phyloP scores from a whole-genome alignment of 1,284 basidiomycete species.

The Trichosporon sp. region DNA sequence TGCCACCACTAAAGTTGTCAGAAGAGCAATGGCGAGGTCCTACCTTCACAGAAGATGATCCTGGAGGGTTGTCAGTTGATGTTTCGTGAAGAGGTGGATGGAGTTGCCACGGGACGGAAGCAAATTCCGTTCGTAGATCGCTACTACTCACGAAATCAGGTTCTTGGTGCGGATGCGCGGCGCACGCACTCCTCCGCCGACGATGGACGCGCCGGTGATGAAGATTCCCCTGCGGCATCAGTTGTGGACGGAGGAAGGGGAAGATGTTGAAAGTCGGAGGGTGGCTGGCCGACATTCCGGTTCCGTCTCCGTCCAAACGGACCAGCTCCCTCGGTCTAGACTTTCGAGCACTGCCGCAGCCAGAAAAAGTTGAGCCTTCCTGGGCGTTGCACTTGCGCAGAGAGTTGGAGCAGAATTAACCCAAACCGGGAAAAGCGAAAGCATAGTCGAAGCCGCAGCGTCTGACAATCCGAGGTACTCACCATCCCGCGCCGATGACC shows the following conservation, averaged over 20 bases:
- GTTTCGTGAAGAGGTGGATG: conserved; percentile 1
- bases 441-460: background rate
- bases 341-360: no score
- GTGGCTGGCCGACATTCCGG: background rate
- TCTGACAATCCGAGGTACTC: background rate
- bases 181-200: conserved; percentile 91
- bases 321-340: no score
- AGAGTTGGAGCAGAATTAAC: no score
- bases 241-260: background rate
- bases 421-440: background rate
- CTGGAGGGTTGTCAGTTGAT: conserved; percentile 57
- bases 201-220: conserved; percentile 89
- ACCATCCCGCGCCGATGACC: conserved; percentile 95
- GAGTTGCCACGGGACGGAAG: background rate
- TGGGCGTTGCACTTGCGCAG: no score
- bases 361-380: no score
- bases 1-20: conserved; percentile 68
- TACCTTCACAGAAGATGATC: conserved; percentile 92
- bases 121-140: background rate
- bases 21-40: background rate
- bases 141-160: conserved; percentile 75
- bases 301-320: background rate
- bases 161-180: conserved; percentile 98
- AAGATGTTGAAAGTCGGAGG: background rate
- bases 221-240: conserved; percentile 86